phyloP scores from a whole-genome alignment of 805 yeast species.

The Phaffomyces antillensis region DNA sequence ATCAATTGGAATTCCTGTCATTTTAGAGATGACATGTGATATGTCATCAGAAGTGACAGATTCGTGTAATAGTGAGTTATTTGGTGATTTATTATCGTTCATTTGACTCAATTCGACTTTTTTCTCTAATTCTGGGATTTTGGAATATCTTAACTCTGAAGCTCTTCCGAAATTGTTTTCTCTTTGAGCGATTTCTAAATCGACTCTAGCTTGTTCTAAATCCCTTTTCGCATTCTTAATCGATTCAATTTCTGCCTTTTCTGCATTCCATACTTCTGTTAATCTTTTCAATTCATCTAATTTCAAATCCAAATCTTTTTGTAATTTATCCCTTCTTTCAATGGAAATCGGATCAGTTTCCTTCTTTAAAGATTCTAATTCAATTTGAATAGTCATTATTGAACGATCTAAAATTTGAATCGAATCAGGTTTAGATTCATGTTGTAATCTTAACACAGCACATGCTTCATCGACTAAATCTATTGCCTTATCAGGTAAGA shows the following conservation, averaged over 20 bases:
- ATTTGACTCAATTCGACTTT: slow-evolving; percentile 42
- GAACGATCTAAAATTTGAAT: slow-evolving; percentile 83
- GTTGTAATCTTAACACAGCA: slow-evolving; percentile 88
- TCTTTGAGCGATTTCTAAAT: slow-evolving; percentile 76
- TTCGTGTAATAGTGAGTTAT: slow-evolving; percentile 60
- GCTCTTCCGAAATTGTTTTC: slow-evolving; percentile 83
- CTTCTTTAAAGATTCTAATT: slow-evolving; percentile 85
- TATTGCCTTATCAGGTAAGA: slow-evolving; percentile 92
- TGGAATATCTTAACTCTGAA: slow-evolving; percentile 81
- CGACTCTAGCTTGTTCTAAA: slow-evolving; percentile 77
- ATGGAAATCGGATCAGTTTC: slow-evolving; percentile 81
- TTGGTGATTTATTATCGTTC: slow-evolving; percentile 22
- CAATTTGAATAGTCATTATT: slow-evolving; percentile 91
- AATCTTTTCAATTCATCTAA: slow-evolving; percentile 60
- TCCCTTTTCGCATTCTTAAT: slow-evolving; percentile 76
- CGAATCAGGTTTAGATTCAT: slow-evolving; percentile 94
- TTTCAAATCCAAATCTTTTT: slow-evolving; percentile 57
- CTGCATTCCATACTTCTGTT: slow-evolving; percentile 82
- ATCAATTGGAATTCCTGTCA: slow-evolving; percentile 94
- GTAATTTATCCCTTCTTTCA: slow-evolving; percentile 71
- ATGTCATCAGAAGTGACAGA: slow-evolving; percentile 93
- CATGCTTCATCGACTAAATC: slow-evolving; percentile 97
- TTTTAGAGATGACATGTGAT: slow-evolving; percentile 82
- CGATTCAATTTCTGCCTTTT: slow-evolving; percentile 65
- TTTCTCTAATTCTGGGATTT: slow-evolving; percentile 71